phyloP scores from a whole-genome alignment of 257 asterid species.

The Solanum gandarillasii region DNA sequence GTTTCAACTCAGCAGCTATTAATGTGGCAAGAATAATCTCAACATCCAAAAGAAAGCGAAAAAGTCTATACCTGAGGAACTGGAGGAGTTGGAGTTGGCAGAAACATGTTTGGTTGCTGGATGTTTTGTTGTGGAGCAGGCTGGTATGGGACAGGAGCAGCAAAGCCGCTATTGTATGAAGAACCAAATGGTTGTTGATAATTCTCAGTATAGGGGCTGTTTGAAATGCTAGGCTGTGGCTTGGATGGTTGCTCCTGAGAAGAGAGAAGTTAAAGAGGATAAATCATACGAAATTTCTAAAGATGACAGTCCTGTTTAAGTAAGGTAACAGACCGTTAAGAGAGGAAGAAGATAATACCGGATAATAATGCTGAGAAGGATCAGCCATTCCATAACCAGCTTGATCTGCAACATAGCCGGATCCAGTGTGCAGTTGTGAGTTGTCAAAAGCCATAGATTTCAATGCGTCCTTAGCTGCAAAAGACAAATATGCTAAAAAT shows the following conservation, averaged over 20 bases:
- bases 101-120: conserved; percentile 53
- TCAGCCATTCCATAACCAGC: conserved; percentile 39
- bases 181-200: conserved; percentile 49
- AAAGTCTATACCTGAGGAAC: conserved; percentile 34
- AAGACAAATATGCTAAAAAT: background rate
- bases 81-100: conserved; percentile 63
- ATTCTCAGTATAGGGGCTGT: conserved; percentile 46
- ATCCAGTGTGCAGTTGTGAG: conserved; percentile 32
- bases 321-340: background rate
- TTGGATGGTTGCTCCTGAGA: conserved; percentile 49
- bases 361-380: conserved; percentile 50
- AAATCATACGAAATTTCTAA: background rate
- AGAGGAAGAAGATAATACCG: conserved; percentile 24
- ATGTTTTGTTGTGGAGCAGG: conserved; percentile 38
- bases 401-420: conserved; percentile 41
- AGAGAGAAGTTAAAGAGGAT: conserved; percentile 5
- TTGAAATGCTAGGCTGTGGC: conserved; percentile 33
- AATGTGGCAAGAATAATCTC: background rate
- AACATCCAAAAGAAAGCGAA: background rate
- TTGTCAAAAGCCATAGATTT: conserved; percentile 33
- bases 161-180: conserved; percentile 31
- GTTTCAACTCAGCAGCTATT: background rate
- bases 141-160: conserved; percentile 46
- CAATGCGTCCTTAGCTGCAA: conserved; percentile 44
- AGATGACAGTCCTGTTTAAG: background rate